These are phyloP conservation scores for Cadophora luteo-olivacea DNA, from an alignment of 2,329 filamentous ascomycete genomes.

Conservation along the genomic window DNA sequence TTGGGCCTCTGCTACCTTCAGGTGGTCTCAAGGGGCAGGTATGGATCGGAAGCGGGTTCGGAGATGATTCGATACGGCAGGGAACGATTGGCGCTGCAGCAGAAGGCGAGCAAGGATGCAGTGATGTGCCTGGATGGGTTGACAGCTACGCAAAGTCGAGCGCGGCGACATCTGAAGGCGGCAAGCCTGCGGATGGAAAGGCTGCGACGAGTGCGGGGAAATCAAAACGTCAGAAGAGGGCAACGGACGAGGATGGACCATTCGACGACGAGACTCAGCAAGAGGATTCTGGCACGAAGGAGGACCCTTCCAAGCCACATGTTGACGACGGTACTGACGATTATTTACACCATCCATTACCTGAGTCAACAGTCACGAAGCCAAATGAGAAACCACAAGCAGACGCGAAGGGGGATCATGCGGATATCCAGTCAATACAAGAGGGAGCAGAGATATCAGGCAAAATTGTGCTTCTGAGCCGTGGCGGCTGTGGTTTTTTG, in stretches of 20 bases:
- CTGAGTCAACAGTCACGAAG: constrained; percentile 48
- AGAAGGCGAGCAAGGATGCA: constrained; percentile 91
- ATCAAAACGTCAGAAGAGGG: constrained; percentile 49
- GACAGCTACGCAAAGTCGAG: constrained; percentile 59
- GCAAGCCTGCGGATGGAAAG: constrained; percentile 34
- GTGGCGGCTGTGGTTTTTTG: constrained; percentile 93
- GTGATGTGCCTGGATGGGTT: constrained; percentile 90
- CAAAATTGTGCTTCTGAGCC: constrained; percentile 88
- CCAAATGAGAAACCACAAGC: constrained; percentile 33
- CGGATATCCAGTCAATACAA: constrained; percentile 90
- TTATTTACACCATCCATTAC: constrained; percentile 68
- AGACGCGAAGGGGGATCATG: constrained; percentile 58
- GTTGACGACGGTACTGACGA: constrained; percentile 83
- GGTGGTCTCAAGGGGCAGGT: constrained; percentile 86
- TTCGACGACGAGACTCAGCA: constrained; percentile 36
- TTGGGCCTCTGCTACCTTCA: constrained; percentile 79
- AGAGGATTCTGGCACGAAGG: constrained; percentile 33
- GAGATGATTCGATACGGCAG: constrained; percentile 73
- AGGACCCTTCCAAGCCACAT: constrained; percentile 38
- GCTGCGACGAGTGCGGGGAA: constrained; percentile 47
- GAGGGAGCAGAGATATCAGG: constrained; percentile 91
- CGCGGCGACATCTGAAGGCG: constrained; percentile 30
- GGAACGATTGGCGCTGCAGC: constrained; percentile 58
- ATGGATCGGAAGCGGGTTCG: constrained; percentile 93
- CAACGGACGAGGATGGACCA: constrained; percentile 40